Evolutionary conservation across 768 basidiomycete species (phyloP), one percentile per base, ranked within the genome.

Genomic region (Mycena floridula): DNA sequence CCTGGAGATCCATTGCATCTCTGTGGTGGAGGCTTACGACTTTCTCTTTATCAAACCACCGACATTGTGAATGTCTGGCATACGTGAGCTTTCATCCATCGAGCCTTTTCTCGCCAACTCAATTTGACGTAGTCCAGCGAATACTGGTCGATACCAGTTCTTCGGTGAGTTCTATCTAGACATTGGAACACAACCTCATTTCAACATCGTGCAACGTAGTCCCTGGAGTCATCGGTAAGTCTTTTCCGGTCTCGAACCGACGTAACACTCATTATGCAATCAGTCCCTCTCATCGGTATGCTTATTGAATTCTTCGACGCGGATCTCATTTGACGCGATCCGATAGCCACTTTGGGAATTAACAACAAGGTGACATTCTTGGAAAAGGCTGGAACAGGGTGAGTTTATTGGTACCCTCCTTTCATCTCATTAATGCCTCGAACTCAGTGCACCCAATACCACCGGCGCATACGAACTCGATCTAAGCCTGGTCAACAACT

Each of bases 381-480:
- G 6, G 87, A 90, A 60, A 90, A 89, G 58, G 63, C 44, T 3
- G 83, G 85, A 7, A 87, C 85, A 21, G 72, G 72, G 74, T 75
- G 55, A 22, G 68, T 21, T 22, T 9, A 11, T 38, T 38, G 37
- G n/a, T 20, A 35, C 18, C 18, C 22, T 24, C 38, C 9, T 20
- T 39, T 44, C 32, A 40, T 43, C 46, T 13, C 41, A 37, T 36
- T 32, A 42, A 4, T 27, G n/a, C n/a, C n/a, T n/a, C n/a, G 16
- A 30, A 8, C 44, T 20, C 45, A 76, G 76, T 26, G 79, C 68
- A 45, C 47, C 56, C 3, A 87, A 87, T 59, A 72, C 81, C 4
- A 87, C 88, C 13, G 87, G 85, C 7, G 85, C 85, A 1, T 89
- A 87, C 50, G 88, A 90, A 50, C 67, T 90, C 21, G 87, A 89